phyloP scores from a whole-genome alignment of 2,329 filamentous ascomycete species.

The Chrysosporium keratinophilum region DNA sequence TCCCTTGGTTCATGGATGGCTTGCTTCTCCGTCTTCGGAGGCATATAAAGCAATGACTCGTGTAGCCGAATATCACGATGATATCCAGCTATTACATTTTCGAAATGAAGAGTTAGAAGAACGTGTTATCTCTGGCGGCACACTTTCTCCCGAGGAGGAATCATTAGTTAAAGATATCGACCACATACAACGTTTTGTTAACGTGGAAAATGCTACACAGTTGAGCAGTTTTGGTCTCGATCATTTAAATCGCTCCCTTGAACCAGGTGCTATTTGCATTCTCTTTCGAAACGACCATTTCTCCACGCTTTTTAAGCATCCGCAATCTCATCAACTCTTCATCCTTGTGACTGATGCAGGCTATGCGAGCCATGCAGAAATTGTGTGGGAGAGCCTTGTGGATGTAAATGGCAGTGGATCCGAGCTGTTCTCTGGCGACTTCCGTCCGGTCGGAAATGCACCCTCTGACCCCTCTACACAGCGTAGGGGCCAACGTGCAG shows the following conservation, averaged over 20 bases:
- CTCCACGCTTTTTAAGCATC: conserved; percentile 83
- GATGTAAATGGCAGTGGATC: conserved; percentile 76
- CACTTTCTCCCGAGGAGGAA: conserved; percentile 61
- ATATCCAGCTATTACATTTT: conserved; percentile 80
- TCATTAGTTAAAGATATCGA: conserved; percentile 71
- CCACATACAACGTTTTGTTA: conserved; percentile 74
- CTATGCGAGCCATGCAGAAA: conserved; percentile 75
- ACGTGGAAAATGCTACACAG: conserved; percentile 65
- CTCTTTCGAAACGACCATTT: conserved; percentile 97
- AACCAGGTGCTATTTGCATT: conserved; percentile 73
- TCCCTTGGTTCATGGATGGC: conserved; percentile 86
- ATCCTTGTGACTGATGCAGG: conserved; percentile 88
- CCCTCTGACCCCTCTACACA: conserved; percentile 16
- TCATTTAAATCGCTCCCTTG: conserved; percentile 58
- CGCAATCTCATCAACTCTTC: conserved; percentile 61
- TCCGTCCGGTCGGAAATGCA: conserved; percentile 64
- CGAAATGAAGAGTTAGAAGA: conserved; percentile 78
- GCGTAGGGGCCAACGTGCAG: neutral
- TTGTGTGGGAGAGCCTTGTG: conserved; percentile 90
- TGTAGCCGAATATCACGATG: conserved; percentile 76
- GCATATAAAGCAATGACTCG: conserved; percentile 61
- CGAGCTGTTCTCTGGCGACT: conserved; percentile 83
- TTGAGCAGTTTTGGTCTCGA: conserved; percentile 72
- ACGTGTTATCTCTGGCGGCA: conserved; percentile 54
- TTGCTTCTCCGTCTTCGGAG: conserved; percentile 56